Percentiles rank a stretch among this genome's conserved stretches.
Evolutionary conservation across 2,329 filamentous ascomycete genomes (phyloP).

Genomic region (Cercospora zeina): DNA sequence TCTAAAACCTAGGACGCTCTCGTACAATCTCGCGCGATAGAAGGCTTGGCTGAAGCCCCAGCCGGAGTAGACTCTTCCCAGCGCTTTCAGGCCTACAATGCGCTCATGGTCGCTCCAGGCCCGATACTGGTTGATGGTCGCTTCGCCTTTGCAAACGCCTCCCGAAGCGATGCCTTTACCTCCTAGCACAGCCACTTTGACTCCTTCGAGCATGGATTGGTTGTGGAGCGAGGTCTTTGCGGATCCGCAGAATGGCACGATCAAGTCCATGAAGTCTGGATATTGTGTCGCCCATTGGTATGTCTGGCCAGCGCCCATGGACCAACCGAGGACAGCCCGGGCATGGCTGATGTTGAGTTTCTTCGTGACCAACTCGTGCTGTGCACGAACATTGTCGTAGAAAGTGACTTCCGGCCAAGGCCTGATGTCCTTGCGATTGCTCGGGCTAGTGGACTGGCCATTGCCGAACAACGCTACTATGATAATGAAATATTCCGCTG

Average conservation of each 20-base stretch:
- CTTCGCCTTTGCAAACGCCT: conserved; percentile 53
- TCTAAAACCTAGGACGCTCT: conserved; percentile 64
- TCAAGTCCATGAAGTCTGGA: conserved; percentile 62
- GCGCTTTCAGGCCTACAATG: conserved; percentile 64
- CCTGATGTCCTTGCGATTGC: conserved; percentile 52
- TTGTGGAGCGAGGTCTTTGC: conserved; percentile 67
- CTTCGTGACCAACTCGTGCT: conserved; percentile 65
- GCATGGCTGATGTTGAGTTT: conserved; percentile 62
- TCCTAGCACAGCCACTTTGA: conserved; percentile 61
- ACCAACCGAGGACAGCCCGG: conserved; percentile 66
- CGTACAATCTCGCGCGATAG: conserved; percentile 70
- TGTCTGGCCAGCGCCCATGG: conserved; percentile 66
- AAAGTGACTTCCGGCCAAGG: conserved; percentile 65
- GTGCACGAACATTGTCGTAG: conserved; percentile 69
- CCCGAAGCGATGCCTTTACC: conserved; percentile 57
- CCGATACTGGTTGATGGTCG: conserved; percentile 37
- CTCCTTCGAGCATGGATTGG: conserved; percentile 66
- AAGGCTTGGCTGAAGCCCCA: conserved; percentile 81
- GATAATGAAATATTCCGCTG: conserved; percentile 66
- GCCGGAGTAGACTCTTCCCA: conserved; percentile 68
- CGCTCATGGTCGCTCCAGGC: conserved; percentile 50
- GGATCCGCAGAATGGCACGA: conserved; percentile 65
- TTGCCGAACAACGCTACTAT: conserved; percentile 70
- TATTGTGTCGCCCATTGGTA: conserved; percentile 44
- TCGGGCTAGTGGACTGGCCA: conserved; percentile 66